Conservation (phyloP, 2,329 filamentous ascomycete species). For the Arthroderma sp. region DNA sequence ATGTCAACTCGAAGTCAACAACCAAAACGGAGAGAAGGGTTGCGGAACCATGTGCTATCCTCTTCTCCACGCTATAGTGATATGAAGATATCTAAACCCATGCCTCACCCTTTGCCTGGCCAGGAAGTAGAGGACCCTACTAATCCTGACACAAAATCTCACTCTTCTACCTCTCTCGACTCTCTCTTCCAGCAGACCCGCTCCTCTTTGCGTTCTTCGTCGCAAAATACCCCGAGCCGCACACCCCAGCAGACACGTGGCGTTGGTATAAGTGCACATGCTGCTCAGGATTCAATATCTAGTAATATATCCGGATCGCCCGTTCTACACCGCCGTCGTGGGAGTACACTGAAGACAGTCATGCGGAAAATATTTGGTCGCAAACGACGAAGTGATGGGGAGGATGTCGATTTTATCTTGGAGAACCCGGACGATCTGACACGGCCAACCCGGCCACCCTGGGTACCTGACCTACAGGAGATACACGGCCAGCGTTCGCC, state of each 20-base stretch:
- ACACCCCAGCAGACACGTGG: slow-evolving; percentile 9
- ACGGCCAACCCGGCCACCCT: not conserved
- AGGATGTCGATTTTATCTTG: not conserved
- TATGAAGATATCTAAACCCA: slow-evolving; percentile 20
- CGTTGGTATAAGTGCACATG: slow-evolving; percentile 9
- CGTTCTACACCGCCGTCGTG: slow-evolving; percentile 25
- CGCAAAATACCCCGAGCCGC: slow-evolving; percentile 6
- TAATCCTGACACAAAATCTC: slow-evolving; percentile 4
- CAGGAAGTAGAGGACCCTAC: slow-evolving; percentile 10
- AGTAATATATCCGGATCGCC: slow-evolving; percentile 14
- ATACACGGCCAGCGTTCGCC: not conserved
- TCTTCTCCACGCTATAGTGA: slow-evolving; percentile 17
- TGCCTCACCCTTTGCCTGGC: slow-evolving; percentile 12
- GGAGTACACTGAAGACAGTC: slow-evolving; percentile 30
- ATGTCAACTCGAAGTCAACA: slow-evolving; percentile 5
- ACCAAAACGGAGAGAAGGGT: not conserved
- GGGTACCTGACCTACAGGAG: not conserved
- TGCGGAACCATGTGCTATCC: slow-evolving; percentile 5
- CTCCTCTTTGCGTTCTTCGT: slow-evolving; percentile 4
- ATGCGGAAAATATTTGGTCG: slow-evolving; percentile 33
- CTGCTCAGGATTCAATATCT: slow-evolving; percentile 15
- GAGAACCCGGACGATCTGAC: too few relatives aligned
- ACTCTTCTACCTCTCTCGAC: slow-evolving; percentile 8
- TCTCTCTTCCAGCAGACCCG: slow-evolving; percentile 4
- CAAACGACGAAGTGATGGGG: slow-evolving; percentile 22